Base-by-base conservation (phyloP, 164 flowering plant species). In the Stephania yunnanensis region DNA sequence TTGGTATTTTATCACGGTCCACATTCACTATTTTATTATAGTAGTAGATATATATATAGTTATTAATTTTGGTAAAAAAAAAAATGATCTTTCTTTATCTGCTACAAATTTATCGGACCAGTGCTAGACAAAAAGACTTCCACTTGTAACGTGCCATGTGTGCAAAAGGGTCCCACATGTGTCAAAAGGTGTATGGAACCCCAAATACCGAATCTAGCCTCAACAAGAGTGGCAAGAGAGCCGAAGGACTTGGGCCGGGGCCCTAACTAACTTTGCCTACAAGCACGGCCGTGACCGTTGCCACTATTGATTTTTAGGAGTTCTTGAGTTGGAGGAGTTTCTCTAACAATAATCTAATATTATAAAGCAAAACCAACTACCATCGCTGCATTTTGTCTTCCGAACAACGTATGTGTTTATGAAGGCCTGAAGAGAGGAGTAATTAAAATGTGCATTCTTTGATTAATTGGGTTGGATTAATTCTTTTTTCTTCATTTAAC, bases 161-260 rank as follows among this genome's bases (percentile, higher is more conserved):
- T 50, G 12, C 55, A 50, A 50, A 50, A 50, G 15, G 55, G 55
- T 50, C 55, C 12, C 55, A 50, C 55, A 50, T 50, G 53, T 8
- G 42, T 36, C 42, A 36, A 36, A 36, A 36, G 42, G 42, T 36
- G 1, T 36, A 36, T 36, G 42, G 42, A 36, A 9, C 55, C 55
- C 55, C 15, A 50, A 50, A 50, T 50, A 50, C 15, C 55, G 55
- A 50, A 50, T 50, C 55, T 50, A 50, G 10, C 10, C 10, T 13
- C 55, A 9, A 9, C 15, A 36, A 36, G 42, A 36, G 42, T 36
- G 42, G 42, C 42, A 50, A 50, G 55, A 13, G 17, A 55, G 64
- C 64, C 20, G 64, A 58, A 58, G 64, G 64, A 58, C 64, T n/a
- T 58, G 64, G 64, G n/a, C 64, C 55, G n/a, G 17, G 64, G 20